phyloP scores from a whole-genome alignment of 345 rosid genomes.

The Turnera subulata region DNA sequence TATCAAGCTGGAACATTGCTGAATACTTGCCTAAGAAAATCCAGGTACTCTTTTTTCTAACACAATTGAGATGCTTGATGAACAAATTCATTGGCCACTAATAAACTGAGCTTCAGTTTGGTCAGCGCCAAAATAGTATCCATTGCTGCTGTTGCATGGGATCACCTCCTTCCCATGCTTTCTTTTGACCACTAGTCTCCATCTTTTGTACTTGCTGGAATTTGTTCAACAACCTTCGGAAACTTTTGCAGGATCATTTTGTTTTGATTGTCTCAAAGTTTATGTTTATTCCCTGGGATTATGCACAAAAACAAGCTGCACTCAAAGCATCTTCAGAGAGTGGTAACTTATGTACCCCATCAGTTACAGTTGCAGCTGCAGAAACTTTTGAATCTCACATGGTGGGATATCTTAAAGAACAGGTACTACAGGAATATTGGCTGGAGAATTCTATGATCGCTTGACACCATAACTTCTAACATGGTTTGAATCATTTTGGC shows the following conservation, averaged over 20 bases:
- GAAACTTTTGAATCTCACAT: slow-evolving; percentile 60
- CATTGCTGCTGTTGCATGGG: neutral
- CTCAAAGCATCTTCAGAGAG: slow-evolving; percentile 38
- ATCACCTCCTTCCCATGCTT: slow-evolving; percentile 4
- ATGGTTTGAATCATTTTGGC: slow-evolving; percentile 1
- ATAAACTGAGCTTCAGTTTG: neutral
- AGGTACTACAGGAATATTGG: slow-evolving; percentile 40
- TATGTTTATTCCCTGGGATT: slow-evolving; percentile 81
- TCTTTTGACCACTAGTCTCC: neutral
- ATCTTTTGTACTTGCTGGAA: neutral
- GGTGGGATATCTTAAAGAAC: slow-evolving; percentile 59
- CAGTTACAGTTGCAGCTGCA: slow-evolving; percentile 55
- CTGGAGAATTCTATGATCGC: slow-evolving; percentile 1
- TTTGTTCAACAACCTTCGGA: slow-evolving; percentile 13
- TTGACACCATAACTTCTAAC: slow-evolving; percentile 6
- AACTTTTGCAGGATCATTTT: slow-evolving; percentile 71
- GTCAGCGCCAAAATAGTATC: neutral
- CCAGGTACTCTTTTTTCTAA: slow-evolving; percentile 41
- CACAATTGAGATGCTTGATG: neutral
- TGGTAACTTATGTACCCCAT: slow-evolving; percentile 58
- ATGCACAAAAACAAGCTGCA: slow-evolving; percentile 51
- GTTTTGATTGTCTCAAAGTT: slow-evolving; percentile 76
- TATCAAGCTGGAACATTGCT: slow-evolving; percentile 84
- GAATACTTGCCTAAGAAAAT: slow-evolving; percentile 73
- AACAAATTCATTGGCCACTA: neutral